Conservation (phyloP, 257 asterid species). For the Cinchona pubescens region DNA sequence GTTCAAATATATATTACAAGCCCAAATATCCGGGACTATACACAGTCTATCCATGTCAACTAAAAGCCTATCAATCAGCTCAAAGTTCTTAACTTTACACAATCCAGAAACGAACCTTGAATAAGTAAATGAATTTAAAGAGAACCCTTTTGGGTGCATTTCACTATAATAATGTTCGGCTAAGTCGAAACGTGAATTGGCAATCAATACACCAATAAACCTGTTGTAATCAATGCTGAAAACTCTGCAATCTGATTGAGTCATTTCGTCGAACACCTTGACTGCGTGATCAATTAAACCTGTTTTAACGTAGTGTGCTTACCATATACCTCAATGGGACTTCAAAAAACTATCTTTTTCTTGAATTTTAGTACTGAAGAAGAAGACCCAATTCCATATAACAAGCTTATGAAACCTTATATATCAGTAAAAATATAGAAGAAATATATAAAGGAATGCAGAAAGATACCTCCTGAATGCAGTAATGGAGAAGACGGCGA, state of each 20-base stretch:
- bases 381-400: not conserved
- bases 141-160: conserved; percentile 64
- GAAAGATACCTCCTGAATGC: conserved; percentile 1
- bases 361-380: not conserved
- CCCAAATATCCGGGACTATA: conserved; percentile 80
- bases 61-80: conserved; percentile 63
- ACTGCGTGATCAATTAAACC: conserved; percentile 67
- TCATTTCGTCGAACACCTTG: conserved; percentile 87
- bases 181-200: conserved; percentile 51
- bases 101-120: conserved; percentile 76
- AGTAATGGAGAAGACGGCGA: conserved; percentile 11
- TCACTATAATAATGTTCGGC: conserved; percentile 65
- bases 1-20: conserved; percentile 74
- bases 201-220: conserved; percentile 76
- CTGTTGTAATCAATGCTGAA: conserved; percentile 86
- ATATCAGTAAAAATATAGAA: too few relatives aligned
- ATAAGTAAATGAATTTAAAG: conserved; percentile 81
- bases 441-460: not conserved
- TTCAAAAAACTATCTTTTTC: not conserved
- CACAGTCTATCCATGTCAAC: conserved; percentile 75
- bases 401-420: not conserved
- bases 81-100: conserved; percentile 78
- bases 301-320: conserved; percentile 55
- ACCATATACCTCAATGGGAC: not conserved
- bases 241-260: conserved; percentile 73